phyloP scores from a whole-genome alignment of 2,329 filamentous ascomycete species.

The Alternaria solani region DNA sequence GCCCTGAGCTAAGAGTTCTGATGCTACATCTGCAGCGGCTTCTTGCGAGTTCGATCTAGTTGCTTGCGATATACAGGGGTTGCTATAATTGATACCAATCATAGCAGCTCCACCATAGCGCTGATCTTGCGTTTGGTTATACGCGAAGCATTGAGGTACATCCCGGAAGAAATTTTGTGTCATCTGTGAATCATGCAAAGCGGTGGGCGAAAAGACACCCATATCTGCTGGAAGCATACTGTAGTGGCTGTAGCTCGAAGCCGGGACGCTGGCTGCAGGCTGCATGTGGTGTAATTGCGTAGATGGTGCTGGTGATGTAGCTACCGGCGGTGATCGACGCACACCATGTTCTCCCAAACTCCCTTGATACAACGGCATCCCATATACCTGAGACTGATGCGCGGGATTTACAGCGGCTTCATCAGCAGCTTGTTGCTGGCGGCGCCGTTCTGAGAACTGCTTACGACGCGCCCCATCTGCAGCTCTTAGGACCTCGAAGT shows the following conservation, averaged over 20 bases:
- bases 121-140: neutral
- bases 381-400: neutral
- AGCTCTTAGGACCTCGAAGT: neutral
- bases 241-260: neutral
- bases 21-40: constrained; percentile 2
- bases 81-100: neutral
- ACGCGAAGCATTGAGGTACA: neutral
- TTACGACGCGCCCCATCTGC: neutral
- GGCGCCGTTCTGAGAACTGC: neutral
- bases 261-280: neutral
- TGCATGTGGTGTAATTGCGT: neutral
- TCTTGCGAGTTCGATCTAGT: neutral
- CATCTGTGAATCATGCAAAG: neutral
- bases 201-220: neutral
- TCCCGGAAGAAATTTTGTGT: neutral
- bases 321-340: too few species aligned
- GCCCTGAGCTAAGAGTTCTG: neutral
- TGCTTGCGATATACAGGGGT: neutral
- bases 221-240: neutral
- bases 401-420: neutral
- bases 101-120: neutral
- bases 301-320: neutral
- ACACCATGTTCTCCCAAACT: neutral
- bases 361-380: neutral
- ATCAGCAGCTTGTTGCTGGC: neutral